Evolutionary conservation across 768 basidiomycete genomes (phyloP).

Genomic region (Boletus rex-veris): DNA sequence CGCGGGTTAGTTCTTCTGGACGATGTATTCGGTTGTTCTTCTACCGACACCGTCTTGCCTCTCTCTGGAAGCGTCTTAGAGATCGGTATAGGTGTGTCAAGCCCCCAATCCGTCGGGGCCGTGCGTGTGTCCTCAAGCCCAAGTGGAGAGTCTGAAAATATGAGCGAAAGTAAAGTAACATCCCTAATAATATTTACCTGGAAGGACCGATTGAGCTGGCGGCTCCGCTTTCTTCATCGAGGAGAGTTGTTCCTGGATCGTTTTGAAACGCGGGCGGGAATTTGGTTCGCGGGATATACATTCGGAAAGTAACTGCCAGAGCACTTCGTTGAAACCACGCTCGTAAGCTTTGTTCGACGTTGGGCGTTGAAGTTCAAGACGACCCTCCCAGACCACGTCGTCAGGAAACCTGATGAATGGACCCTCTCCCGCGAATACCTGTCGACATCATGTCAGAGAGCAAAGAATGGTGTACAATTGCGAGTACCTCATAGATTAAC

Average conservation of each 20-base stretch:
- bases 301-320: constrained; percentile 4
- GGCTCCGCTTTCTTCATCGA: neutral
- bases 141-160: too few relatives aligned
- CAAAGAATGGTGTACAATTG: too few relatives aligned
- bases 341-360: neutral
- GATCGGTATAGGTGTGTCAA: too few relatives aligned
- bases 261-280: constrained; percentile 2
- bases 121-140: too few relatives aligned
- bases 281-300: neutral
- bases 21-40: neutral
- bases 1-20: too few relatives aligned
- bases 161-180: too few relatives aligned
- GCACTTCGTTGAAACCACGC: constrained; percentile 1
- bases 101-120: too few relatives aligned
- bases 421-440: constrained; percentile 8
- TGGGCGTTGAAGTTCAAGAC: neutral
- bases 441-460: neutral
- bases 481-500: constrained; percentile 26
- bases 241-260: neutral
- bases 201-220: neutral
- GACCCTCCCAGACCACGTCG: neutral
- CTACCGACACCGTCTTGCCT: neutral
- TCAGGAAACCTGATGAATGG: constrained; percentile 3
- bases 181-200: too few relatives aligned
- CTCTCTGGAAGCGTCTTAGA: neutral